Percentiles rank a stretch among this genome's conserved stretches.
Conservation (phyloP, 495 filamentous ascomycete species). For the Lophiotrema nucula region DNA sequence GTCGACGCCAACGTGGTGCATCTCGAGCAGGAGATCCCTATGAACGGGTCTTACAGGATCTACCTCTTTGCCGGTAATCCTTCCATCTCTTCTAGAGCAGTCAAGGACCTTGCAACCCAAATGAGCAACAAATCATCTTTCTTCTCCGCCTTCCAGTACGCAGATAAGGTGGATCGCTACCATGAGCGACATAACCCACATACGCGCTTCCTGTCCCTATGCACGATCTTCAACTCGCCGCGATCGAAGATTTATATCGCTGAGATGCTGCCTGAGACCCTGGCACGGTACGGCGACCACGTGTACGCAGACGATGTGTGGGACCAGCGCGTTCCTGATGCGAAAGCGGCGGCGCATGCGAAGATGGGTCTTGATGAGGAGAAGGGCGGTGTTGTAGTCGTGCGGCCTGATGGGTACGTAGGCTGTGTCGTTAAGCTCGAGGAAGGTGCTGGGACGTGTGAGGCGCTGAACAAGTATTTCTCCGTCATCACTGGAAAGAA, state of each 20-base stretch:
- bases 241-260: constrained; percentile 65
- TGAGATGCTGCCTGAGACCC: constrained; percentile 55
- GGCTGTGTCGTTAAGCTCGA: constrained; percentile 69
- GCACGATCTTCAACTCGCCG: constrained; percentile 65
- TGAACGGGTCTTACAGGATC: constrained; percentile 83
- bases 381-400: constrained; percentile 74
- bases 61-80: constrained; percentile 79
- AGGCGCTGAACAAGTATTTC: constrained; percentile 83
- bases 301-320: constrained; percentile 84
- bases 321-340: constrained; percentile 66
- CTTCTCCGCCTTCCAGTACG: constrained; percentile 62
- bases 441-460: constrained; percentile 73
- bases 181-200: constrained; percentile 83
- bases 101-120: constrained; percentile 65
- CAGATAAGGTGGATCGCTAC: constrained; percentile 63
- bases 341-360: constrained; percentile 72
- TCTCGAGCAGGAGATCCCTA: constrained; percentile 81
- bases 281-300: constrained; percentile 71
- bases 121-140: constrained; percentile 66
- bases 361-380: constrained; percentile 80
- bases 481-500: constrained; percentile 53
- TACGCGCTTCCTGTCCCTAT: constrained; percentile 74
- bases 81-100: constrained; percentile 55
- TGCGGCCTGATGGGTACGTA: constrained; percentile 83
- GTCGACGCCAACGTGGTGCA: constrained; percentile 83